Base-by-base conservation (phyloP, 169 alveolate species). In the Fabrea salina region DNA sequence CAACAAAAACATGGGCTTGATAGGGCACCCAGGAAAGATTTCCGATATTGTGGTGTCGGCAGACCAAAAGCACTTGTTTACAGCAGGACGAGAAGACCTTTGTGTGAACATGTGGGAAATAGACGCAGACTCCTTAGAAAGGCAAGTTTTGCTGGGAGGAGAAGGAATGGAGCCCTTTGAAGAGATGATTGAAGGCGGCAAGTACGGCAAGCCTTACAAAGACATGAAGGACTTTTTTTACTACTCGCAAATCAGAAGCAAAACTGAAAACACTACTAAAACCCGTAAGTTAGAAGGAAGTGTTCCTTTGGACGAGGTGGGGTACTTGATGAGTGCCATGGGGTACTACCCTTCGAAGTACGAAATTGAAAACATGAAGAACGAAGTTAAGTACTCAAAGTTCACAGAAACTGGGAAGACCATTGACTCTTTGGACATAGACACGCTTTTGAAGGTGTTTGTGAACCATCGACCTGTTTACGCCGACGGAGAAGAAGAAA, bases 201-300 rank as follows among this genome's bases (percentile, higher is more conserved):
- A 84, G 51, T 94, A 89, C 58, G 97, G 95, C 16, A 76, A 87
- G 70, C 89, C 93, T n/a, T 91, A 86, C 68, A 78, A 89, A 82
- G 95, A 93, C 79, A 85, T 93, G 91, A 92, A 90, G 35, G 95
- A 90, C 71, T 93, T 87, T 86, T 93, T 93, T 82, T 93, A 93
- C 82, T 93, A 90, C 74, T 86, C 94, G 13, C 91, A 90, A 85
- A 89, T 93, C 71, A 89, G 93, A 86, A 72, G 90, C 30, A 93
- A 93, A 64, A 93, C 87, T 79, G 97, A 93, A 85, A 88, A 93
- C 76, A 90, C 97, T 2, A 93, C 97, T 6, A 93, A 93, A 39
- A 92, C 94, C 16, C 85, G 97, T 82, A 91, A 86, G 57, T 82
- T 93, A 67, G 95, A 93, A 76, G 95, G 94, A 50, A 90, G 84